A percentile compares a stretch with the other conserved stretches of the same genome.
These are phyloP conservation scores for Peronospora farinosa DNA, from an alignment of 352 stramenopile species.

Conservation along the genomic window DNA sequence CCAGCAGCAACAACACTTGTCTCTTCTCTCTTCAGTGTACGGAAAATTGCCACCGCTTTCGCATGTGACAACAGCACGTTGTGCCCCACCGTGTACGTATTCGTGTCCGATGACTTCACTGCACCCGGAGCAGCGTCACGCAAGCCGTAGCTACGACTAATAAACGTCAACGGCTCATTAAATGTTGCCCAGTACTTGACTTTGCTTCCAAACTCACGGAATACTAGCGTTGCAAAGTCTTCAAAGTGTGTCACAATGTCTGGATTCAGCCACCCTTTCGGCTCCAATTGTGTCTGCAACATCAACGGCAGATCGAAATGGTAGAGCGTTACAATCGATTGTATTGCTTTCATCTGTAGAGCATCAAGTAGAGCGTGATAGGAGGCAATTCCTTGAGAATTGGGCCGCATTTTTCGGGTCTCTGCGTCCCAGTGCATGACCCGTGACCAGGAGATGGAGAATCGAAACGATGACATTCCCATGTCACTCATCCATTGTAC, in stretches of 20 bases:
- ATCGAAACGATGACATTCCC: conserved; percentile 83
- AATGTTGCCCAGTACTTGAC: conserved; percentile 94
- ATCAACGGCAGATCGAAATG: conserved; percentile 91
- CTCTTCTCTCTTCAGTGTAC: conserved; percentile 48
- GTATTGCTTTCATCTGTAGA: conserved; percentile 62
- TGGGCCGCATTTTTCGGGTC: conserved; percentile 17
- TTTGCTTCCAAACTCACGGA: conserved; percentile 86
- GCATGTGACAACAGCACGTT: conserved; percentile 90
- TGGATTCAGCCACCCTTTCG: conserved; percentile 59
- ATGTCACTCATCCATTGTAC: conserved; percentile 81
- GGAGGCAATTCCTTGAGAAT: conserved; percentile 23
- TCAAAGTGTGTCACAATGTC: conserved; percentile 67
- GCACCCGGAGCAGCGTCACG: conserved; percentile 38
- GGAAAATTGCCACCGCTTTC: conserved; percentile 77
- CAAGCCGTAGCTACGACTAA: conserved; percentile 81
- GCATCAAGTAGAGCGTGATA: conserved; percentile 87
- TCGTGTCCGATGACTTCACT: conserved; percentile 29
- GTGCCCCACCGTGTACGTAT: conserved; percentile 68
- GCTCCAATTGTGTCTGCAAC: conserved; percentile 69
- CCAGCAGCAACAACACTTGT: conserved; percentile 17
- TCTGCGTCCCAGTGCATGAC: conserved; percentile 28
- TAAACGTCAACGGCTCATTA: conserved; percentile 90
- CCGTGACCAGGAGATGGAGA: conserved; percentile 36
- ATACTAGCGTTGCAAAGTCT: conserved; percentile 88
- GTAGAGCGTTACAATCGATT: conserved; percentile 90